Evolutionary conservation across 1,284 basidiomycete genomes (phyloP), one percentile per base, ranked within the genome.

Genomic region (Veloporphyrellus conicus): DNA sequence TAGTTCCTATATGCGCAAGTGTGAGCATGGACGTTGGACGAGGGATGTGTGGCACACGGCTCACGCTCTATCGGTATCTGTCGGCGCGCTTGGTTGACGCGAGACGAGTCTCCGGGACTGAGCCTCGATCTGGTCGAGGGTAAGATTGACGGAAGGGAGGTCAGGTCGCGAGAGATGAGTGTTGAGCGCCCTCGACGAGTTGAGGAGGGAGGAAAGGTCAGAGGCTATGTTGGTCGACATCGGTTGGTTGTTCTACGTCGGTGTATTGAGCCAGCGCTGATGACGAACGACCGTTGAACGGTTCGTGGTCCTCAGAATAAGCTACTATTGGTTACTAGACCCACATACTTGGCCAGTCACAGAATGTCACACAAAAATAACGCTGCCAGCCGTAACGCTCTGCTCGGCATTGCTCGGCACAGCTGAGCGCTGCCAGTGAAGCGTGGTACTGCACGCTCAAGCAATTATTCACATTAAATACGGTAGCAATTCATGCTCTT

Each of bases 101-200:
- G 83, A 80, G 14, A 90, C 86, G 18, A 93, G 79, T 38, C 86
- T 76, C 19, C 90, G 75, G 1, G 87, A 90, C 68, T 94, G 90
- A 0, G 85, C 84, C 65, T 96, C 91, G 55, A 96, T 89, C 71
- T 96, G 91, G 68, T 94, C 91, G 33, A 96, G 76, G 4, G 89
- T 89, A 41, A 95, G 82, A 54, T 90, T 82, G 29, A 96, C 84
- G 4, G 84, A 79, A 8, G 93, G 93, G 1, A 96, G 71, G 55
- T 93, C 88, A 5, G 86, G 84, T 34, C 79, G 75, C 7, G 82
- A 76, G 27, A 90, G 69, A 63, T 91, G 86, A 0, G 84, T 81
- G 11, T 82, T 90, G 35, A 91, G 76, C 22, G 79, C 80, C 58
- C 78, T 82, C 6, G 87, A 88, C 31, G 82, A 78, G 41, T 81